A percentile compares a stretch with the other conserved stretches of the same genome.
Conservation (phyloP, 2,329 filamentous ascomycete genomes). For the Dothideomycetes sp. region DNA sequence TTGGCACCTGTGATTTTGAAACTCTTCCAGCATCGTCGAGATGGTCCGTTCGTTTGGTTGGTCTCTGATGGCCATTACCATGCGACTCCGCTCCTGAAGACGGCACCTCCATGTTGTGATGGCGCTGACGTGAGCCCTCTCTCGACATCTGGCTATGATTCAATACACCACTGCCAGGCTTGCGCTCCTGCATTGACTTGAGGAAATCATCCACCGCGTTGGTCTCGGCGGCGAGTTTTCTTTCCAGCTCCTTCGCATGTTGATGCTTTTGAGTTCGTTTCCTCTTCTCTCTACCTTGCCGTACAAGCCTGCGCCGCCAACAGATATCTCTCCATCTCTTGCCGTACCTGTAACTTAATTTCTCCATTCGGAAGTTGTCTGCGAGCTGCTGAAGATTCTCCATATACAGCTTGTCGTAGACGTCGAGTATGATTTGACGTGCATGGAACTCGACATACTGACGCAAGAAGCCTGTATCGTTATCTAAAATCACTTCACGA, state of each 20-base stretch:
- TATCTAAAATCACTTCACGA: slow-evolving; percentile 24
- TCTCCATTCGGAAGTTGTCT: slow-evolving; percentile 19
- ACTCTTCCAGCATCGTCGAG: slow-evolving; percentile 16
- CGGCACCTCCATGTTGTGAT: too few relatives aligned
- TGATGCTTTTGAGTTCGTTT: slow-evolving; percentile 9
- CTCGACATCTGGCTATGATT: too few relatives aligned
- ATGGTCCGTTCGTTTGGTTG: too few relatives aligned
- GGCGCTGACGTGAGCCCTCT: too few relatives aligned
- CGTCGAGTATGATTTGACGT: slow-evolving; percentile 22
- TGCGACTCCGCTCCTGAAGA: neutral
- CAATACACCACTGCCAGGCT: neutral
- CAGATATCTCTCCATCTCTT: slow-evolving; percentile 25
- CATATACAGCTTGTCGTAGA: slow-evolving; percentile 20
- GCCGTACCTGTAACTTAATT: slow-evolving; percentile 25
- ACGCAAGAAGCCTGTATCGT: slow-evolving; percentile 29
- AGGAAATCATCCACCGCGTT: slow-evolving; percentile 11
- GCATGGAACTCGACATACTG: slow-evolving; percentile 33
- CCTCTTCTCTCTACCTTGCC: slow-evolving; percentile 24
- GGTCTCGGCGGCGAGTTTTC: slow-evolving; percentile 14
- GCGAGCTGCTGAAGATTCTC: slow-evolving; percentile 18
- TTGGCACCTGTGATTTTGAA: slow-evolving; percentile 9
- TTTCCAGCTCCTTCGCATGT: slow-evolving; percentile 12
- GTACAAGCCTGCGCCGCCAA: slow-evolving; percentile 23
- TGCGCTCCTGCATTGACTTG: neutral
- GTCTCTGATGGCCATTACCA: neutral